Base-by-base conservation (phyloP, 176 grass and related monocot genomes). In the Aegilops speltoides region DNA sequence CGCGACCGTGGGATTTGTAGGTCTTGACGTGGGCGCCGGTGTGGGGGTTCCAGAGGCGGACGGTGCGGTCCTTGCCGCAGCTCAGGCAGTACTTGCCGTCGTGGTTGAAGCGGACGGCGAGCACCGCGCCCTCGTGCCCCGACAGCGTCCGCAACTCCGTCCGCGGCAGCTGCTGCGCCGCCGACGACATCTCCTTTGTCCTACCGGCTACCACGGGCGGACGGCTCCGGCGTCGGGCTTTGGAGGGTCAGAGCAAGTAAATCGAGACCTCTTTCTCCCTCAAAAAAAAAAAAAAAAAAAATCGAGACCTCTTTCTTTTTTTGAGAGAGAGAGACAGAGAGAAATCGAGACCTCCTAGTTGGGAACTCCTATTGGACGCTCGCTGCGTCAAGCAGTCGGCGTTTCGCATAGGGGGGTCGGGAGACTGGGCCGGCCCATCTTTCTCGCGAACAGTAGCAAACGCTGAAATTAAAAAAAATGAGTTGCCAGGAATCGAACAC, bases 71-170 rank as follows among this genome's bases (percentile, higher is more conserved):
- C 90, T 95, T 95, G 76, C 93, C 96, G 84, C 96, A 95, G 88
- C 93, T 98, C 37, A 98, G 90, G 88, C 96, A 98, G 85, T 98
- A 98, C 79, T 94, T 94, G 5, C 96, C 96, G n/a, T 96, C 91
- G 4, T 79, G 86, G 65, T 98, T 98, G 90, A 98, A 98, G 14
- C 96, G 90, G 52, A 94, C 96, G 2, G 96, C 96, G 59, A 98
- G 86, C 16, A 98, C 96, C 23, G 96, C 88, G 7, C 96, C 96
- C 70, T 95, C 96, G 76, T 98, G 93, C 28, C 96, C 96, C 60
- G 84, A 89, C 65, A 98, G 79, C 28, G 86, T 87, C 31, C 56
- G 54, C 43, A 81, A 78, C 62, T 93, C 93, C 34, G 73, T 72
- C 71, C 67, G 88, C 37, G 91, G 90, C 61, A 93, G 89, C 76